Conservation (phyloP, 1,284 basidiomycete species). For the Sanghuangporus weigelae region DNA sequence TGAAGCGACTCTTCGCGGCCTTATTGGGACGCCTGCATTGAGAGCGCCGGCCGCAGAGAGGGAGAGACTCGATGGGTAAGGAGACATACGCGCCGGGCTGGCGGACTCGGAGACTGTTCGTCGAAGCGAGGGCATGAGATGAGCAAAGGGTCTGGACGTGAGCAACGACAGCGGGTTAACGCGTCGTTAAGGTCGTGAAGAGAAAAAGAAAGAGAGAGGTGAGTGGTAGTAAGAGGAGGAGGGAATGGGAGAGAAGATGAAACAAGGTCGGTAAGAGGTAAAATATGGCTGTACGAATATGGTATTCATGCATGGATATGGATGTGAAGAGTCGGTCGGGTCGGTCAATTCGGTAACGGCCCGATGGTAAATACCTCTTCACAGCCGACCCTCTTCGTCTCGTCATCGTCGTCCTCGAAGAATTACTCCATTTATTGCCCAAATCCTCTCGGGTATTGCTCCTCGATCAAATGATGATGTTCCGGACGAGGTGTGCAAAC, state of each 20-base stretch:
- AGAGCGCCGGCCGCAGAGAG: conserved; percentile 14
- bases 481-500: background rate
- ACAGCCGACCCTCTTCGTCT: background rate
- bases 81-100: conserved; percentile 13
- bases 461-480: background rate
- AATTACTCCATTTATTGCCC: background rate
- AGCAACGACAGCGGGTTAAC: conserved; percentile 5
- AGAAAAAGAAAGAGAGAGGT: conserved; percentile 30
- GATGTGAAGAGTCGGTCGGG: conserved; percentile 26
- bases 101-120: conserved; percentile 18
- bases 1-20: conserved; percentile 35
- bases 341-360: background rate
- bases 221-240: background rate
- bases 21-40: conserved; percentile 8
- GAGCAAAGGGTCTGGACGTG: background rate
- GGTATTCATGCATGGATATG: background rate
- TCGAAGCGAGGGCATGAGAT: conserved; percentile 17
- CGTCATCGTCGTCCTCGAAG: background rate
- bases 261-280: conserved; percentile 57
- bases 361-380: background rate
- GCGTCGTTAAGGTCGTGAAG: conserved; percentile 4
- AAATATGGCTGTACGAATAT: conserved; percentile 29
- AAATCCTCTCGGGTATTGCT: background rate
- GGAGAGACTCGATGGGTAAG: conserved; percentile 18
- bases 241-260: conserved; percentile 39